phyloP scores from a whole-genome alignment of 164 flowering plant genomes.

The Magnolia changhungtana region DNA sequence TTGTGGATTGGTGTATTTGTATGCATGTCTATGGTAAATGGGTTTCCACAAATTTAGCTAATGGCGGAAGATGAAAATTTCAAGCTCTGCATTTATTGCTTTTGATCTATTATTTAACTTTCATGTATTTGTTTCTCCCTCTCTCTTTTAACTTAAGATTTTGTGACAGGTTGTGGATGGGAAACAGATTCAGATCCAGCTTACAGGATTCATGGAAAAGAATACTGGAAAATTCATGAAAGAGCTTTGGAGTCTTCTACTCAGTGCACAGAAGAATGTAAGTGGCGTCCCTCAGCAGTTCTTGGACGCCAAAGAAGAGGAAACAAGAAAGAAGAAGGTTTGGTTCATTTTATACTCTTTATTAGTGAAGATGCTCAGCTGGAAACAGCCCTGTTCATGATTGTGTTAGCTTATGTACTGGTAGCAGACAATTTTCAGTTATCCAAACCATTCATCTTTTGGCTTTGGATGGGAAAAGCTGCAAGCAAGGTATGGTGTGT shows the following conservation, averaged over 20 bases:
- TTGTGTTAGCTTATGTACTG: no score
- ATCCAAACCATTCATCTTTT: no score
- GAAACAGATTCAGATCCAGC: slow-evolving; percentile 79
- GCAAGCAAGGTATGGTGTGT: no score
- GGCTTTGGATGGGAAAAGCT: no score
- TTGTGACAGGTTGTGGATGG: slow-evolving; percentile 75
- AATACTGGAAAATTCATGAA: slow-evolving; percentile 97
- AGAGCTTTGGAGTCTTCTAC: slow-evolving; percentile 86
- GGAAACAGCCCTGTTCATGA: no score
- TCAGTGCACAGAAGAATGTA: slow-evolving; percentile 84
- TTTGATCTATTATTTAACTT: background rate
- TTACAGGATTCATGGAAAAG: slow-evolving; percentile 98
- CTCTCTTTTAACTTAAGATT: background rate
- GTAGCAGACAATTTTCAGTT: no score
- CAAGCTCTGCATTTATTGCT: no score
- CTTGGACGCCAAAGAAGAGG: slow-evolving; percentile 93
- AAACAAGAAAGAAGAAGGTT: slow-evolving; percentile 76
- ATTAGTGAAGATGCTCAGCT: no score
- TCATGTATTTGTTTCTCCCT: slow-evolving; percentile 1
- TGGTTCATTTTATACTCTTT: background rate
- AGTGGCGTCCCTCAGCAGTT: slow-evolving; percentile 97
- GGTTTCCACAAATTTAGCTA: background rate
- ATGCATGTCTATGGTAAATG: background rate
- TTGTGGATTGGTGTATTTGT: background rate
- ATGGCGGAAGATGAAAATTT: background rate